Evolutionary conservation across 1,139 yeast genomes (phyloP).

Genomic region (Saccharomycopsis hybrid): DNA sequence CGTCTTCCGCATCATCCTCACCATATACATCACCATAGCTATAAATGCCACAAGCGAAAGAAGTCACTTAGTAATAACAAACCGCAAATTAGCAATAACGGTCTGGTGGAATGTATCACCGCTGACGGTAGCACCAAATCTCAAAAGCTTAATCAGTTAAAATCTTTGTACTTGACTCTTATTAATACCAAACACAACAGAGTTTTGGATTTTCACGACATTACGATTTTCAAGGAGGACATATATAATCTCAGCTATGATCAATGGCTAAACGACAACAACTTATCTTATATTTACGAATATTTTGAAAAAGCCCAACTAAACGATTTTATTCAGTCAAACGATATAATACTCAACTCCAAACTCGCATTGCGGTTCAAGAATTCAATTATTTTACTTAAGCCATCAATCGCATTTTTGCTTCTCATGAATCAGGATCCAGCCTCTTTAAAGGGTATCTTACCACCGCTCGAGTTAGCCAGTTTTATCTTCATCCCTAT

Average conservation of each 20-base stretch:
- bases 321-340: slow-evolving; percentile 17
- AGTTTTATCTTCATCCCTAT: slow-evolving; percentile 44
- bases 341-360: slow-evolving; percentile 13
- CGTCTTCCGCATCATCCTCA: not conserved
- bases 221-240: slow-evolving; percentile 35
- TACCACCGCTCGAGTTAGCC: slow-evolving; percentile 34
- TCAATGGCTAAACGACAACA: slow-evolving; percentile 73
- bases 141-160: slow-evolving; percentile 3
- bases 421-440: slow-evolving; percentile 30
- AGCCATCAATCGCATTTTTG: slow-evolving; percentile 37
- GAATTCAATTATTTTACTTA: slow-evolving; percentile 28
- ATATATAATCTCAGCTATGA: slow-evolving; percentile 40
- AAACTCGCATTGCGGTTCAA: slow-evolving; percentile 4
- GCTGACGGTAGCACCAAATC: not conserved
- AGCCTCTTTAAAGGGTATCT: slow-evolving; percentile 31
- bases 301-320: slow-evolving; percentile 38
- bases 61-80: not conserved
- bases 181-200: not conserved
- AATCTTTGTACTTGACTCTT: slow-evolving; percentile 3
- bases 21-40: not conserved
- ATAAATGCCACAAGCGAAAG: not conserved
- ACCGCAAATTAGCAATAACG: not conserved
- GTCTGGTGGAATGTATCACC: not conserved
- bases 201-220: slow-evolving; percentile 8
- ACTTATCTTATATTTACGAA: slow-evolving; percentile 58